Evolutionary conservation across 1,284 basidiomycete species (phyloP), one percentile per base, ranked within the genome.

Genomic region (Trametes hirsuta): DNA sequence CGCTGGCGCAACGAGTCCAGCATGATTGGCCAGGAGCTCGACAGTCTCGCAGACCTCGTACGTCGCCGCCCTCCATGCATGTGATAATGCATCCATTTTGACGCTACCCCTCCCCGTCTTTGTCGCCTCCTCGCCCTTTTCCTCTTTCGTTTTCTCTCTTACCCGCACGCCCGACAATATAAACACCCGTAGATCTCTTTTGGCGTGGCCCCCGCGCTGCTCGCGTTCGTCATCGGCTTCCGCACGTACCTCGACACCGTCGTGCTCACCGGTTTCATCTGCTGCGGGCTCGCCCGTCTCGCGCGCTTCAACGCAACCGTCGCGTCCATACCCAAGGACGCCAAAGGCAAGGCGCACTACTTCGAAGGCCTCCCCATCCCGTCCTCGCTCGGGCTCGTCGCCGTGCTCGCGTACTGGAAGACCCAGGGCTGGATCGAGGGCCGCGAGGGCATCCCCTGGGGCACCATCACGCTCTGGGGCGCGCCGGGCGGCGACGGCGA

Each of bases 271-370:
- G 83, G 86, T 47, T 99, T 98, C 75, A 94, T 98, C 66, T 98
- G 97, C 72, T 94, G 92, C 72, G 97, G 97, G 40, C 87, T 99
- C 55, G 97, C 97, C 22, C 88, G 97, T 49, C 88, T 99, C 48
- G 97, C 97, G 6, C 87, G 97, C 41, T 99, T 98, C 84, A 99
- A 99, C 75, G 97, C 96, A 12, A 99, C 97, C 0, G 96, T 97
- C 51, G 97, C 97, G 2, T 81, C 94, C 47, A 84, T 98, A 30
- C 97, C 97, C 1, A 95, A 97, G 74, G 94, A 97, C 72, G 76
- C 75, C 5, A 81, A 81, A 30, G 97, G 97, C 54, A 99, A 98
- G 74, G 84, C 92, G 15, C 89, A 89, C 71, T 98, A 97, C 78
- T 99, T 99, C 75, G 97, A 99, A 76, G 97, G 97, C 6, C 82